These are phyloP conservation scores for Claviceps sp. DNA, from an alignment of 2,329 filamentous ascomycete species.

Conservation along the genomic window DNA sequence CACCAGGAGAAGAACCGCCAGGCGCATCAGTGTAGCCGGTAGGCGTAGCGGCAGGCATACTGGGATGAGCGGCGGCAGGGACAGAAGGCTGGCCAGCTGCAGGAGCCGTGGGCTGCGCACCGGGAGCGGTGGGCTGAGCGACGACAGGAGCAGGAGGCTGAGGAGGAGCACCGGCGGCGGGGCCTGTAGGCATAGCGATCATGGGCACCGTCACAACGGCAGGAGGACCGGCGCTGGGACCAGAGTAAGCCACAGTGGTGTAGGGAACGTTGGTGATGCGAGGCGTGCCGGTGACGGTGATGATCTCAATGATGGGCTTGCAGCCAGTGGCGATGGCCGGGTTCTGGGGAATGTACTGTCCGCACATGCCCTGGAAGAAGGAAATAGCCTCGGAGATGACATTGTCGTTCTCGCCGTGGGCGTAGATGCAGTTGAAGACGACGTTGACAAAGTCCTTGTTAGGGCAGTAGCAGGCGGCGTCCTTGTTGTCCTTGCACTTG, in stretches of 20 bases:
- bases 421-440: constrained; percentile 69
- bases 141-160: constrained; percentile 3
- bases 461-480: constrained; percentile 78
- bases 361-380: constrained; percentile 90
- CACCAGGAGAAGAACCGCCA: background rate
- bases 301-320: constrained; percentile 48
- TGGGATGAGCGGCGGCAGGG: background rate
- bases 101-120: constrained; percentile 4
- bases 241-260: constrained; percentile 37
- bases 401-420: constrained; percentile 54
- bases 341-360: constrained; percentile 58
- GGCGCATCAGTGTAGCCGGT: background rate
- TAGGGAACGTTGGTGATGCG: constrained; percentile 34
- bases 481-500: constrained; percentile 72
- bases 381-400: constrained; percentile 58
- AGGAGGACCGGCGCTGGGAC: constrained; percentile 30
- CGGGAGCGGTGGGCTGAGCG: constrained; percentile 4
- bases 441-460: constrained; percentile 60
- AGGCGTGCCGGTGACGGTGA: constrained; percentile 39
- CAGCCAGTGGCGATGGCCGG: constrained; percentile 73
- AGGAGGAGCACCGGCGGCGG: constrained; percentile 6
- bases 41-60: background rate
- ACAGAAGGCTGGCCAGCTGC: background rate
- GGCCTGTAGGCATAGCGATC: constrained; percentile 33
- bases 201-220: constrained; percentile 40